Evolutionary conservation across 495 filamentous ascomycete species (phyloP), one percentile per base, ranked within the genome.

Genomic region (Bathelium albidoporum): DNA sequence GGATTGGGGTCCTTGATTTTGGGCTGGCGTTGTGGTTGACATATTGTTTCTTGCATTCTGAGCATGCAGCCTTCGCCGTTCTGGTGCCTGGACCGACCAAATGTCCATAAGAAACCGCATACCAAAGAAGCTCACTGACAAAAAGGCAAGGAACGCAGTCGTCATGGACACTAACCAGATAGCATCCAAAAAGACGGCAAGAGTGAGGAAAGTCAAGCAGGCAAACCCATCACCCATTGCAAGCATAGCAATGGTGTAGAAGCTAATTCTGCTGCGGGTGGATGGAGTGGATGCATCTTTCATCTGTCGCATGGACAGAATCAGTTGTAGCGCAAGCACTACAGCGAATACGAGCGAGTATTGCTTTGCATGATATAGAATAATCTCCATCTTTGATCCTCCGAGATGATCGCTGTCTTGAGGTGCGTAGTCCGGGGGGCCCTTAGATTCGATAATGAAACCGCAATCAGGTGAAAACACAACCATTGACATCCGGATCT

Each of bases 401-500:
- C 80, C 69, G 24, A 96, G 79, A 73, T 95, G 90, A 32, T 83
- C 70, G 5, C 77, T 80, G 49, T 91, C 84, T 22, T 76, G 78
- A 2, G 83, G 82, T 9, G 85, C 73, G 65, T 81, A 90, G 20
- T 86, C 81, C 4, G 91, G 90, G 2, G 89, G 83, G 0, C 89
- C 89, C 73, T 94, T 91, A 4, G 88, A 90, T 70, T 94, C 87
- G n/a, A 98, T 82, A 36, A 95, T 84, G 69, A 90, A 93, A 10
- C 87, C 89, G 72, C 94, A 98, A 71, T 96, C 93, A 20, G 94
- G 94, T 22, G 93, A 97, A 74, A 91, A 98, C 18, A 94, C 81
- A 0, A 95, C 80, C 55, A 89, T 85, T 11, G 90, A 94, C 83
- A 96, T 90, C 59, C 82, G 80, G 32, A 97, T 82, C 4, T 79